Evolutionary conservation across 2,329 filamentous ascomycete species (phyloP).

Genomic region (Fusarium liriodendri): DNA sequence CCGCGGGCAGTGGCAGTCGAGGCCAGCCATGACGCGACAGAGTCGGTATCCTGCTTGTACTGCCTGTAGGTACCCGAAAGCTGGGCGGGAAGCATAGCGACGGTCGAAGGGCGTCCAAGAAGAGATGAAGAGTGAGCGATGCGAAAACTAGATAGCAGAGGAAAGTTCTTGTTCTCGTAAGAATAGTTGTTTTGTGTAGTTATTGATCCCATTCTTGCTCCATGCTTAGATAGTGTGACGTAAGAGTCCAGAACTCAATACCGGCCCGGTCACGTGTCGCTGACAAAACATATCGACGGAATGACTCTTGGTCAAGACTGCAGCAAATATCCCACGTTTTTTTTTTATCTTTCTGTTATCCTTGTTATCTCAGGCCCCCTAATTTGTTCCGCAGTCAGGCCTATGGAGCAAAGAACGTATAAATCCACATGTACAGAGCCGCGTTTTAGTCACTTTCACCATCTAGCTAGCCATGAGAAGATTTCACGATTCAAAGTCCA

Average conservation of each 20-base stretch:
- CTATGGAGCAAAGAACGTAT: neutral
- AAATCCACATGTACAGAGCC: neutral
- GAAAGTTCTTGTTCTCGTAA: neutral
- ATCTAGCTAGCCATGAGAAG: neutral
- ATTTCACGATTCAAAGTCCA: neutral
- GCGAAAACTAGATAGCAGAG: neutral
- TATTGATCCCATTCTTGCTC: neutral
- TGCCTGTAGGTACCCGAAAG: constrained; percentile 49
- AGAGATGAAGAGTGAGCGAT: neutral
- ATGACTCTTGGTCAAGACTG: too few species aligned
- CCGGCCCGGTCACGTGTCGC: neutral
- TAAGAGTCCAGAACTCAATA: neutral
- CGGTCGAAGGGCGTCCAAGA: neutral
- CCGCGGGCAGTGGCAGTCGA: constrained; percentile 52
- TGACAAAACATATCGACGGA: too few species aligned
- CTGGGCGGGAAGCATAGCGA: constrained; percentile 30
- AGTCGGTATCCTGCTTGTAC: neutral
- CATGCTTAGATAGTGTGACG: neutral
- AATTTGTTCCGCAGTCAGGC: neutral
- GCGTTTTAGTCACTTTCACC: neutral
- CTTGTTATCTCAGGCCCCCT: neutral
- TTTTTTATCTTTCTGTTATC: neutral
- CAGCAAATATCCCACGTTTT: neutral
- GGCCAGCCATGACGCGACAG: constrained; percentile 50
- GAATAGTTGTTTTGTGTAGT: neutral